Conservation (phyloP, 2,329 filamentous ascomycete species). For the Phyllosticta citrichinensis region DNA sequence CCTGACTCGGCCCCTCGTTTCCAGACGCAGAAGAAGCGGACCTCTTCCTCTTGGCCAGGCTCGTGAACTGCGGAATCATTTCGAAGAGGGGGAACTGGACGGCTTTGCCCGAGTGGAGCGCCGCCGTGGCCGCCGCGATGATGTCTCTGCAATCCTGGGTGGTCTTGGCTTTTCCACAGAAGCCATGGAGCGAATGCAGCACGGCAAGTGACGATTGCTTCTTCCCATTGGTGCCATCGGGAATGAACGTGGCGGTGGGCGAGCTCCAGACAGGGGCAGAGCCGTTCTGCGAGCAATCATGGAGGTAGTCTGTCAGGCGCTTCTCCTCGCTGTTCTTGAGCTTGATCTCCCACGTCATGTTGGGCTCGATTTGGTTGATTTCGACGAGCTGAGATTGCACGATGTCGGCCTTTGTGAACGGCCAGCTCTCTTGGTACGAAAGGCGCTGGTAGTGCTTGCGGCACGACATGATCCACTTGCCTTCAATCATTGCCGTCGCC, state of each 20-base stretch:
- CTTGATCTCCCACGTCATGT: conserved; percentile 22
- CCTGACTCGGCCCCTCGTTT: no score
- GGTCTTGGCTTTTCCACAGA: conserved; percentile 17
- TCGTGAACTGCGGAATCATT: conserved; percentile 3
- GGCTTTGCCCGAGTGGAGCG: neutral
- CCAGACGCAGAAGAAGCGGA: neutral
- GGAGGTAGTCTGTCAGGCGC: conserved; percentile 21
- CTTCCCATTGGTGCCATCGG: conserved; percentile 16
- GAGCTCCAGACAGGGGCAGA: conserved; percentile 11
- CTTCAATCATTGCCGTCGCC: conserved; percentile 20
- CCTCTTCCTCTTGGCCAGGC: neutral
- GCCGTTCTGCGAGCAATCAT: conserved; percentile 16
- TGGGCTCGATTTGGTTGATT: conserved; percentile 22
- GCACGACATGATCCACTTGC: conserved; percentile 27
- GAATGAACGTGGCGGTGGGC: conserved; percentile 11
- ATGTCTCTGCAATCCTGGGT: conserved; percentile 15
- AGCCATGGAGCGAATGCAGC: conserved; percentile 20
- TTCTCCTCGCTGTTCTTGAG: conserved; percentile 27
- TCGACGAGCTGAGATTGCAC: conserved; percentile 24
- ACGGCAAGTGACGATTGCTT: conserved; percentile 26
- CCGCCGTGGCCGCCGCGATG: conserved; percentile 6
- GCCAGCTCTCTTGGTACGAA: conserved; percentile 28
- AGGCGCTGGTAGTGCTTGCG: conserved; percentile 33
- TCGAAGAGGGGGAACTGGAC: conserved; percentile 2
- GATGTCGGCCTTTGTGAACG: conserved; percentile 23